phyloP scores from a whole-genome alignment of 306 rosid genomes.

The Amphicarpaea edgeworthii region DNA sequence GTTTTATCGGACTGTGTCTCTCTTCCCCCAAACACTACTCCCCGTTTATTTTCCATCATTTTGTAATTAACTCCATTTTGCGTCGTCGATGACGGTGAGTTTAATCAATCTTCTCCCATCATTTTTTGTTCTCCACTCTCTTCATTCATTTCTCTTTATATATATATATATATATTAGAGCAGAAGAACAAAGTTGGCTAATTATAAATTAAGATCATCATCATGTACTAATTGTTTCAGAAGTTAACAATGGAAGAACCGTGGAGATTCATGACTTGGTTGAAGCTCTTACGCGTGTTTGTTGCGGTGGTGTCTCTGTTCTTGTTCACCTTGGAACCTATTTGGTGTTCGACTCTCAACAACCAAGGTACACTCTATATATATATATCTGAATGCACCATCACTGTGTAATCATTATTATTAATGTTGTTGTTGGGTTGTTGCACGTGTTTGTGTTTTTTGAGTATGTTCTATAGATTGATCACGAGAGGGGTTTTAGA shows the following conservation, averaged over 20 bases:
- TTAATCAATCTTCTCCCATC: neutral
- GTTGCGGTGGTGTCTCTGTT: conserved; percentile 39
- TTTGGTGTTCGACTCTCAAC: conserved; percentile 56
- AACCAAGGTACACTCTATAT: conserved; percentile 57
- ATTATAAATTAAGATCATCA: too few relatives aligned
- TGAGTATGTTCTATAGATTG: neutral
- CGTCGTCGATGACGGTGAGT: conserved; percentile 11
- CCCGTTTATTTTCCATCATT: neutral
- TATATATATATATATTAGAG: neutral
- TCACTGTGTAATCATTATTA: neutral
- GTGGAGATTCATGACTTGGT: conserved; percentile 50
- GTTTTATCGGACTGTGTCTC: conserved; percentile 38
- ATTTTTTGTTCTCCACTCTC: neutral
- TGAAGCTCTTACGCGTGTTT: conserved; percentile 41
- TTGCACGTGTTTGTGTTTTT: neutral
- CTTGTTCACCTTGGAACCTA: conserved; percentile 24
- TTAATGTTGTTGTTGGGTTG: neutral
- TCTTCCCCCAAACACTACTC: conserved; percentile 15
- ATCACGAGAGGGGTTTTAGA: neutral
- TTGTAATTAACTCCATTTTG: conserved; percentile 16
- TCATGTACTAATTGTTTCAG: conserved; percentile 13
- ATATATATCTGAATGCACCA: neutral
- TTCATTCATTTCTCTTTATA: neutral
- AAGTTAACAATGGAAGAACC: conserved; percentile 46
- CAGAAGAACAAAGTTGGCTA: too few relatives aligned